phyloP scores from a whole-genome alignment of 257 asterid species.

The Galeopsis tetrahit region DNA sequence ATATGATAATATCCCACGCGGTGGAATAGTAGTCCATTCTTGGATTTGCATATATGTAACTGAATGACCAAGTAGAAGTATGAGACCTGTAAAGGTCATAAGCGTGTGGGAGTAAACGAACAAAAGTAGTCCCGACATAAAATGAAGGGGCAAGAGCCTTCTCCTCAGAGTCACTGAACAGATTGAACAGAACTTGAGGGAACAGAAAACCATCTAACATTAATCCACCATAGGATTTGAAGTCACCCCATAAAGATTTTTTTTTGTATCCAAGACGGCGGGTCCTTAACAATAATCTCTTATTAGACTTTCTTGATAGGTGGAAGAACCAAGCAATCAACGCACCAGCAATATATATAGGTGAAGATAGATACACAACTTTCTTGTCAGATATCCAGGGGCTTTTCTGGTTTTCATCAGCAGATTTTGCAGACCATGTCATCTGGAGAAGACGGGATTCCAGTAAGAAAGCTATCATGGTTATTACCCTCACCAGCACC shows the following conservation, averaged over 20 bases:
- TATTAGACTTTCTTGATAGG: conserved; percentile 47
- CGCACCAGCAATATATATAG: conserved; percentile 72
- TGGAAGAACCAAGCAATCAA: conserved; percentile 69
- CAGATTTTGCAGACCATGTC: conserved; percentile 75
- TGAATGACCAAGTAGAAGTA: conserved; percentile 51
- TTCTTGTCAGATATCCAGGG: conserved; percentile 73
- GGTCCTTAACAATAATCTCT: conserved; percentile 32
- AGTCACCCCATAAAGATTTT: conserved; percentile 64
- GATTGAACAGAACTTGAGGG: conserved; percentile 80
- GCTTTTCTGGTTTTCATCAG: conserved; percentile 43
- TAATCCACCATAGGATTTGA: conserved; percentile 75
- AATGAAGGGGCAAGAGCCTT: conserved; percentile 69
- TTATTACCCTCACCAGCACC: conserved; percentile 80
- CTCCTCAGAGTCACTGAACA: conserved; percentile 55
- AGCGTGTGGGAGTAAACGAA: conserved; percentile 77
- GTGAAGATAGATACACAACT: conserved; percentile 65
- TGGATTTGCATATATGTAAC: conserved; percentile 78
- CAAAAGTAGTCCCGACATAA: conserved; percentile 66
- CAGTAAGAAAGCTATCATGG: conserved; percentile 88
- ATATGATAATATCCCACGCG: conserved; percentile 74
- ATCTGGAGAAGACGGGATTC: conserved; percentile 82
- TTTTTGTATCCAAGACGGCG: conserved; percentile 22
- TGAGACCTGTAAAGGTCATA: conserved; percentile 78
- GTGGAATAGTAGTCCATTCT: conserved; percentile 80
- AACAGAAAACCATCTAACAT: conserved; percentile 76